A percentile compares a stretch with the other conserved stretches of the same genome.
Evolutionary conservation across 2,329 filamentous ascomycete genomes (phyloP).

Genomic region (Alternaria novae-zelandiae): DNA sequence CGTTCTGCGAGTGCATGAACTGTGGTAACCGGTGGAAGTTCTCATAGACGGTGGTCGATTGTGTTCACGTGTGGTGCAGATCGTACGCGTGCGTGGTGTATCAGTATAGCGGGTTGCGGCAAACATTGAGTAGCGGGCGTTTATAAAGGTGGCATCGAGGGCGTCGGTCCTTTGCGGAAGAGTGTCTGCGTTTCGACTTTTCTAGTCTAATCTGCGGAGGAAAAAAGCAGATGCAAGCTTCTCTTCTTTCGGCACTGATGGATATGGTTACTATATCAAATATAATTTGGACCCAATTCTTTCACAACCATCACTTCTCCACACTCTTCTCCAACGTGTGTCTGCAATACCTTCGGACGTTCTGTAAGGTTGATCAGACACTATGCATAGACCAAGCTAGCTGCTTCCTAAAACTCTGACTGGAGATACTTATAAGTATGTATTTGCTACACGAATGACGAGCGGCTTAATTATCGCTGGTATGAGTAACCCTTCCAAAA

Average conservation of each 20-base stretch:
- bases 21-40: slow-evolving; percentile 61
- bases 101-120: background rate
- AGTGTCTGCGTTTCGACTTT: background rate
- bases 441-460: too few relatives aligned
- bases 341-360: accelerated
- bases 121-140: slow-evolving; percentile 8
- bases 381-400: too few relatives aligned
- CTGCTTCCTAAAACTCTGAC: too few relatives aligned
- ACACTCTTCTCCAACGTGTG: background rate
- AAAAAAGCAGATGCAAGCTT: background rate
- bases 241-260: background rate
- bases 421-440: too few relatives aligned
- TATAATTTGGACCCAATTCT: background rate
- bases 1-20: slow-evolving; percentile 61
- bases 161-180: slow-evolving; percentile 4
- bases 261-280: background rate
- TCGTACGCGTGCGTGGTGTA: background rate
- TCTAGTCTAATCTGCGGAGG: background rate
- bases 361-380: background rate
- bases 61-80: background rate
- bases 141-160: slow-evolving; percentile 9
- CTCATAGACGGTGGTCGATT: slow-evolving; percentile 25
- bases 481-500: too few relatives aligned
- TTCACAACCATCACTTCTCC: background rate
- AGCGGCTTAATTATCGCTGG: too few relatives aligned